Percentiles rank a stretch among this genome's conserved stretches.
phyloP scores from a whole-genome alignment of 129 eudicot species.

The Mikania micrantha region DNA sequence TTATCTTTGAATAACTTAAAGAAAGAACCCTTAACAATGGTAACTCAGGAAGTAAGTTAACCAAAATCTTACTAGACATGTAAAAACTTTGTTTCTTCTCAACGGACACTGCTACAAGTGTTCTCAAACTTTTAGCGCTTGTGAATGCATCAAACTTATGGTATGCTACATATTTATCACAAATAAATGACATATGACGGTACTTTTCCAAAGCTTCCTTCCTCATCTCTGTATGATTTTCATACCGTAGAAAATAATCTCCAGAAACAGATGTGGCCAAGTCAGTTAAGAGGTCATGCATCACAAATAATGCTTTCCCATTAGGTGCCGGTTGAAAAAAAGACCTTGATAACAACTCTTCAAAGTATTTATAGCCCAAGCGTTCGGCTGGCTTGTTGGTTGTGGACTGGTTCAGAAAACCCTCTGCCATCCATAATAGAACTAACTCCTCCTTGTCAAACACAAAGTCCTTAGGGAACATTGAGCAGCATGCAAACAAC shows the following conservation, averaged over 20 bases:
- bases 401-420: neutral
- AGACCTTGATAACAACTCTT: neutral
- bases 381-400: neutral
- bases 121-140: conserved; percentile 6
- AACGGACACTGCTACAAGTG: neutral
- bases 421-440: neutral
- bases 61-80: neutral
- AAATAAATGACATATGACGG: neutral
- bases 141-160: neutral
- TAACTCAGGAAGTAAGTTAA: neutral
- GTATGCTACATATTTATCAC: neutral
- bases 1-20: neutral
- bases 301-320: neutral
- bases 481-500: neutral
- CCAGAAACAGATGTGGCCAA: conserved; percentile 1
- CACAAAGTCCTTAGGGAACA: conserved; percentile 1
- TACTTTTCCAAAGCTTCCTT: neutral
- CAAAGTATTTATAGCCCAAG: neutral
- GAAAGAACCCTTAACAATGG: neutral
- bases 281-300: neutral
- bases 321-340: neutral
- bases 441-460: neutral
- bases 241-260: neutral
- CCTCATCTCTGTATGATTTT: neutral
- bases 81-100: neutral